These are phyloP conservation scores for Leptographium lundbergii DNA, from an alignment of 2,329 filamentous ascomycete genomes.

Conservation along the genomic window DNA sequence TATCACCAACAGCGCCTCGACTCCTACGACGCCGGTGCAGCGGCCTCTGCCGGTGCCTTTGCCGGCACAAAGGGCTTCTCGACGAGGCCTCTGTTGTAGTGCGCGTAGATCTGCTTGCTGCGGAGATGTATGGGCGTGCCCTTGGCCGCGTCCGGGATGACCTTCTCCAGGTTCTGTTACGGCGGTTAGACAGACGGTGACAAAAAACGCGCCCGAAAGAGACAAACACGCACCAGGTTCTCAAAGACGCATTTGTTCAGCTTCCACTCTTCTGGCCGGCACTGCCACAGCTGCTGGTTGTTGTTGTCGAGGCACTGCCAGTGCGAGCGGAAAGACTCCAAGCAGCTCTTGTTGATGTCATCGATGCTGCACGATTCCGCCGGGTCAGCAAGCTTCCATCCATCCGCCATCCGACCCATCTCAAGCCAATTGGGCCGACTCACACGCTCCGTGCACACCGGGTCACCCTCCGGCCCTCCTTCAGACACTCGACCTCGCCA, in stretches of 20 bases:
- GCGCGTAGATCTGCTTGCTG: slow-evolving; percentile 48
- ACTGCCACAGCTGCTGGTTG: slow-evolving; percentile 97
- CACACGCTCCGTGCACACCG: slow-evolving; percentile 95
- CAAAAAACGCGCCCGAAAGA: background rate
- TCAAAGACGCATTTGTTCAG: slow-evolving; percentile 94
- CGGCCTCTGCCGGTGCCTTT: slow-evolving; percentile 10
- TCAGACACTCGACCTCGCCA: slow-evolving; percentile 89
- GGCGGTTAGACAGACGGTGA: background rate
- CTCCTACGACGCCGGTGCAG: slow-evolving; percentile 10
- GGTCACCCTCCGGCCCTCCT: slow-evolving; percentile 92
- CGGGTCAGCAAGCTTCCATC: background rate
- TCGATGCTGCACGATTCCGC: slow-evolving; percentile 49
- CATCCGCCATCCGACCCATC: background rate
- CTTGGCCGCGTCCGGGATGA: slow-evolving; percentile 60
- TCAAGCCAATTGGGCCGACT: slow-evolving; percentile 25
- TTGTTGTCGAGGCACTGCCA: slow-evolving; percentile 95
- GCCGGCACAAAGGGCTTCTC: slow-evolving; percentile 17
- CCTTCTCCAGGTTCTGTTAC: slow-evolving; percentile 64
- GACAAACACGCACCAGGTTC: slow-evolving; percentile 56
- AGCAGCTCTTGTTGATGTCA: slow-evolving; percentile 91
- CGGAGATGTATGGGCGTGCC: slow-evolving; percentile 64
- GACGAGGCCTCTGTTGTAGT: slow-evolving; percentile 19
- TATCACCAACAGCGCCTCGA: background rate
- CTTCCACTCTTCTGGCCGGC: slow-evolving; percentile 73
- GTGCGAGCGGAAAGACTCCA: slow-evolving; percentile 82